Evolutionary conservation across 331 rosid species (phyloP), one percentile per base, ranked within the genome.

Genomic region (Quercus lobata): DNA sequence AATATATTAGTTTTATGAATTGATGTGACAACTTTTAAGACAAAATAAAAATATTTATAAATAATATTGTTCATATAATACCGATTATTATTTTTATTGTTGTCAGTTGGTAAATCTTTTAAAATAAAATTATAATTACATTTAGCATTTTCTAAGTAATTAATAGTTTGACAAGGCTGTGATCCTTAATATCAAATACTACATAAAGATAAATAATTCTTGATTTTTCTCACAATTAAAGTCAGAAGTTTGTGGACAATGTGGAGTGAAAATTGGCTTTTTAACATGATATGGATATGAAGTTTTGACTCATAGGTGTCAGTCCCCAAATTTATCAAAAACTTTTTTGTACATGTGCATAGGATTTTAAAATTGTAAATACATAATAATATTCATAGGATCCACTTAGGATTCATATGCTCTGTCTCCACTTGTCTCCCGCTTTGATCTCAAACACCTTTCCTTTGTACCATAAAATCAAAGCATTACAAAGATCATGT

Each of bases 351-450:
- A 9, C 49, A 41, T 19, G 12, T 56, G 11, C 56, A 34, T 34
- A 14, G 69, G 24, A 62, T 19, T 41, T 41, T 34, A 58, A 19
- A 1, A 11, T 22, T 34, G 18, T 18, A 37, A 34, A 16, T 55
- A 5, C 8, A 25, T 5, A 41, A 41, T 41, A 41, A 41, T 41
- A 46, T 57, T 73, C 63, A 86, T 86, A 90, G 90, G 80, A 86
- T 89, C 91, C 92, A 58, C 91, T 80, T 80, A 69, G 88, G 90
- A 88, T 85, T 79, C 84, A 82, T 71, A 70, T 82, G 84, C 75
- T 83, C 35, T 87, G 97, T 90, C 92, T 87, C 94, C 93, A 87
- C 93, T 79, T 90, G 94, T 88, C 94, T 78, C 92, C 97, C 90
- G 35, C 88, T 77, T 75, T 75, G 35, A 5, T 57, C 79, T 80